These are phyloP conservation scores for Dipteronia dyeriana DNA, from an alignment of 345 rosid genomes.

Conservation along the genomic window DNA sequence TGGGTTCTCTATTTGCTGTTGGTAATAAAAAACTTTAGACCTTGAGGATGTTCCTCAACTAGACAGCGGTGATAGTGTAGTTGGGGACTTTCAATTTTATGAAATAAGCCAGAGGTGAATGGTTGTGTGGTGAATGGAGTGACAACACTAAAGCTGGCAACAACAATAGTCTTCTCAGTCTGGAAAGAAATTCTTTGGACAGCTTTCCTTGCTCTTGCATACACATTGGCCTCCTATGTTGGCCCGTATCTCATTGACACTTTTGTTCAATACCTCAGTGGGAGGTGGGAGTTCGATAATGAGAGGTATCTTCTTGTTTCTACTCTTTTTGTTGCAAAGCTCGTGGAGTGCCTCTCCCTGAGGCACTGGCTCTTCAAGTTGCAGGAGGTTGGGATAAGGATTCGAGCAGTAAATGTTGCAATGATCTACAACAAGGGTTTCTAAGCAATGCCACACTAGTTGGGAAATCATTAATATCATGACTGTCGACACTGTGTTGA, in stretches of 20 bases:
- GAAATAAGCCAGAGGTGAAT: slow-evolving; percentile 42
- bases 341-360: slow-evolving; percentile 55
- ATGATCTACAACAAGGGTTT: too few relatives aligned
- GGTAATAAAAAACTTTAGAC: slow-evolving; percentile 61
- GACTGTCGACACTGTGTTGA: too few relatives aligned
- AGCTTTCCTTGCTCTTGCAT: slow-evolving; percentile 36
- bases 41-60: slow-evolving; percentile 71
- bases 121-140: slow-evolving; percentile 29
- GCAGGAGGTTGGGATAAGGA: too few relatives aligned
- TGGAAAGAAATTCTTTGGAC: slow-evolving; percentile 52
- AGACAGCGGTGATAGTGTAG: slow-evolving; percentile 46
- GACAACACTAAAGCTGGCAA: slow-evolving; percentile 51
- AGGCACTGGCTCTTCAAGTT: slow-evolving; percentile 59
- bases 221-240: slow-evolving; percentile 52
- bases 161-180: slow-evolving; percentile 47
- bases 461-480: too few relatives aligned
- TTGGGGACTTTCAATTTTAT: slow-evolving; percentile 38
- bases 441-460: too few relatives aligned
- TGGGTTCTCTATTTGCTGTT: slow-evolving; percentile 52
- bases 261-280: slow-evolving; percentile 59
- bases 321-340: slow-evolving; percentile 55
- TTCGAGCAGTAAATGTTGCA: too few relatives aligned
- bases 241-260: slow-evolving; percentile 66
- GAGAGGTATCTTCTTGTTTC: slow-evolving; percentile 60
- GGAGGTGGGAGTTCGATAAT: slow-evolving; percentile 37